Evolutionary conservation across 2,329 filamentous ascomycete genomes (phyloP).

Genomic region (Coniochaeta sp.): DNA sequence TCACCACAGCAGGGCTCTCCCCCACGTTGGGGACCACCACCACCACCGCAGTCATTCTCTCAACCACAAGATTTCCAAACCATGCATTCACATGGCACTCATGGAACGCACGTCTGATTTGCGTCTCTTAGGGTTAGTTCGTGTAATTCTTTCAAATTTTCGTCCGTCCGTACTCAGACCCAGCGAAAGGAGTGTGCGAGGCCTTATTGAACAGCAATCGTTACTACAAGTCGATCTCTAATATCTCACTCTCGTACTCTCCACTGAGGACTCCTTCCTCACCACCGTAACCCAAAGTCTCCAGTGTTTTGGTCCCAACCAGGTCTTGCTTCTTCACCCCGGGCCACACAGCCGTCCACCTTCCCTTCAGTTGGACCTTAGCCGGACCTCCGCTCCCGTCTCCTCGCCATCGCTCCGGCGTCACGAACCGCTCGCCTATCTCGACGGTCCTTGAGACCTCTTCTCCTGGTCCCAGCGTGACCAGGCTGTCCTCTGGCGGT

Average conservation of each 20-base stretch:
- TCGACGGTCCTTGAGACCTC: not conserved
- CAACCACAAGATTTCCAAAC: not conserved
- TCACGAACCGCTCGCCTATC: constrained; percentile 2
- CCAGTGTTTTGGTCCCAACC: not conserved
- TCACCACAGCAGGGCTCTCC: not conserved
- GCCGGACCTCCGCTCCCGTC: not conserved
- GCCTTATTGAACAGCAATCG: not conserved
- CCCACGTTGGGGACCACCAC: not conserved
- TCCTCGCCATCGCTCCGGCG: not conserved
- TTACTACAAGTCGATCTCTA: not conserved
- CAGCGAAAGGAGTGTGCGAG: not conserved
- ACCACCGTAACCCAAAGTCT: not conserved
- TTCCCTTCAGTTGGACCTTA: not conserved
- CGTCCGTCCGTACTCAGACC: not conserved
- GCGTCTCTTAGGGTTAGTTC: not conserved
- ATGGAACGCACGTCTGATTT: not conserved
- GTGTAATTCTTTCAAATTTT: too few relatives aligned
- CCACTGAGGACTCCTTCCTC: not conserved
- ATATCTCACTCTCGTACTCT: not conserved
- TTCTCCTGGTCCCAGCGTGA: constrained; percentile 4
- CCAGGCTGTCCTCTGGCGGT: constrained; percentile 2
- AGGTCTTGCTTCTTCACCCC: not conserved
- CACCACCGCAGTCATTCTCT: not conserved
- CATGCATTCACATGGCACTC: not conserved
- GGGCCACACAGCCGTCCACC: not conserved